Conservation (phyloP, 208 protist genomes). For the Acanthamoeba pearcei region DNA sequence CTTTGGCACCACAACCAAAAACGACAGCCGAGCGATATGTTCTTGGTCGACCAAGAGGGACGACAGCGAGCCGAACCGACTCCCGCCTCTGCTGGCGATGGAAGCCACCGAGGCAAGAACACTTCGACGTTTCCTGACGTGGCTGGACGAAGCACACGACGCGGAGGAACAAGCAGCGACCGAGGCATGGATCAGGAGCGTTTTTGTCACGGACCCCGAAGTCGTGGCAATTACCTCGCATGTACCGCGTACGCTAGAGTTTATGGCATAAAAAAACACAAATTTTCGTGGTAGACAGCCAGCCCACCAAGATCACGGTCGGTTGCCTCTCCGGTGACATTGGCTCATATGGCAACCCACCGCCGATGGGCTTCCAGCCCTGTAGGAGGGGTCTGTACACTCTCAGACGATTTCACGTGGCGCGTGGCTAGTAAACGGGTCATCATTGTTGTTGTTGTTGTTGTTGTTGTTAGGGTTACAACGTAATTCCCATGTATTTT, state of each 20-base stretch:
- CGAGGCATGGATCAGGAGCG: background rate
- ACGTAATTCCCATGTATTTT: slow-evolving; percentile 13
- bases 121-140: background rate
- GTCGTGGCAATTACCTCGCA: background rate
- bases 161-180: background rate
- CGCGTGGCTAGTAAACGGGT: background rate
- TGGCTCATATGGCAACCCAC: background rate
- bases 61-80: background rate
- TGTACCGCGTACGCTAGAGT: background rate
- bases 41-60: background rate
- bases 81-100: background rate
- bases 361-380: background rate
- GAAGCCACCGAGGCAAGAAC: background rate
- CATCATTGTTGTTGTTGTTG: no score
- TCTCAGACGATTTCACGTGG: background rate
- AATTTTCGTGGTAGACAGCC: background rate
- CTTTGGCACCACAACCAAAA: background rate
- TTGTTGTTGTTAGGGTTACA: background rate
- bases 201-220: background rate
- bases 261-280: slow-evolving; percentile 10
- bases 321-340: background rate
- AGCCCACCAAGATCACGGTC: background rate
- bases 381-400: background rate
- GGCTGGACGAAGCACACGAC: background rate
- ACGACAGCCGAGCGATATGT: background rate